Conservation (phyloP, 345 rosid genomes). For the Psidium guajava region DNA sequence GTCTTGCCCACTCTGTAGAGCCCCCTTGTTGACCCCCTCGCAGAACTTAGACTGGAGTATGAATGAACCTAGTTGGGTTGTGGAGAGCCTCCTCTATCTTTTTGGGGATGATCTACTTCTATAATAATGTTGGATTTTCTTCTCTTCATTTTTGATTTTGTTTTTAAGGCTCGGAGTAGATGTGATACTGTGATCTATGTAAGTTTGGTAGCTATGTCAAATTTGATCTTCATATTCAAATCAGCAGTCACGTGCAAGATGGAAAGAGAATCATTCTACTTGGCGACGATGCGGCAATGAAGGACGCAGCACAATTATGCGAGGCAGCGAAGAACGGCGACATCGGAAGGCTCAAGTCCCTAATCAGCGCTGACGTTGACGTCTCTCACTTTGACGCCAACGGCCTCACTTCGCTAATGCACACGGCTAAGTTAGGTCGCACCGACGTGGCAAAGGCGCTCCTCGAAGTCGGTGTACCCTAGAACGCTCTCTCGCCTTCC, state of each 20-base stretch:
- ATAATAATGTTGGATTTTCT: background rate
- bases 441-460: slow-evolving; percentile 30
- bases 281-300: slow-evolving; percentile 21
- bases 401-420: slow-evolving; percentile 77
- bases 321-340: slow-evolving; percentile 55
- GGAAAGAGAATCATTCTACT: background rate
- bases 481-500: slow-evolving; percentile 75
- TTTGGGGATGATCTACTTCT: slow-evolving; percentile 77
- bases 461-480: slow-evolving; percentile 81
- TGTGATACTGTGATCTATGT: background rate
- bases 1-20: slow-evolving; percentile 81
- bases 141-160: background rate
- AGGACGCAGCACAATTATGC: slow-evolving; percentile 35
- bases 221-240: background rate
- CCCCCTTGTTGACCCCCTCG: slow-evolving; percentile 52
- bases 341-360: slow-evolving; percentile 20
- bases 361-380: slow-evolving; percentile 49
- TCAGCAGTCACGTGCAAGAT: background rate
- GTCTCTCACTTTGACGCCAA: slow-evolving; percentile 49
- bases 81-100: slow-evolving; percentile 71
- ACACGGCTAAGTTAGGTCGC: slow-evolving; percentile 73
- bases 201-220: background rate
- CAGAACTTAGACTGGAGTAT: slow-evolving; percentile 24
- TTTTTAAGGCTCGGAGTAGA: background rate
- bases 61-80: slow-evolving; percentile 89